These are phyloP conservation scores for Loxodes magnus DNA, from an alignment of 73 alveolate species.

Conservation along the genomic window DNA sequence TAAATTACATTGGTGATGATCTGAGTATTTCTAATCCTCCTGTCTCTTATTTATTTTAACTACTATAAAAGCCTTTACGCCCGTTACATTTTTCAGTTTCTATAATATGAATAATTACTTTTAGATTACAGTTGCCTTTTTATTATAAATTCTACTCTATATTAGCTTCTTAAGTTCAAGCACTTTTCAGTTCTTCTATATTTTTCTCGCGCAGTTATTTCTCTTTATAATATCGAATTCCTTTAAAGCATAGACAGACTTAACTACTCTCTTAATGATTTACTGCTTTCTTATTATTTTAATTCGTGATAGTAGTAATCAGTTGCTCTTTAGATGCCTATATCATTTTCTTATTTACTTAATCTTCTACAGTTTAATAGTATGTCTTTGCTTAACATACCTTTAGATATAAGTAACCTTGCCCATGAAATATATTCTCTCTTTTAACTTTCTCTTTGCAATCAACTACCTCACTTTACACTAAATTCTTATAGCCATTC, in stretches of 20 bases:
- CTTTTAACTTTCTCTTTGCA: background rate
- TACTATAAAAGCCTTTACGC: background rate
- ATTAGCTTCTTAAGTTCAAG: background rate
- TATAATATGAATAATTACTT: too few species aligned
- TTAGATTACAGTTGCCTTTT: background rate
- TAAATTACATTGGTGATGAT: background rate
- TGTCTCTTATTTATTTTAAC: background rate
- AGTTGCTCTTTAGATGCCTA: slow-evolving; percentile 4
- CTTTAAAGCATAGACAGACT: background rate
- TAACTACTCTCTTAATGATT: background rate
- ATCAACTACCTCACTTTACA: background rate
- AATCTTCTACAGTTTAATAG: background rate
- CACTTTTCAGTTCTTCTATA: background rate
- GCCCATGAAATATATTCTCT: background rate
- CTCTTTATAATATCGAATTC: background rate
- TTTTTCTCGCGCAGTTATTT: background rate
- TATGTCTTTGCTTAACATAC: background rate
- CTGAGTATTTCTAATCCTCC: background rate
- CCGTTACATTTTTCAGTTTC: background rate
- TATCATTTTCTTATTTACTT: background rate
- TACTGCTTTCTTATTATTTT: slow-evolving; percentile 2
- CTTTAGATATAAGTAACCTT: background rate
- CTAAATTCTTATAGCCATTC: background rate
- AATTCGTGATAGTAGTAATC: background rate
- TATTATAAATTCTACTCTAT: too few species aligned